Evolutionary conservation across 148 eudicot species (phyloP), one percentile per base, ranked within the genome.

Genomic region (Talinum fruticosum): DNA sequence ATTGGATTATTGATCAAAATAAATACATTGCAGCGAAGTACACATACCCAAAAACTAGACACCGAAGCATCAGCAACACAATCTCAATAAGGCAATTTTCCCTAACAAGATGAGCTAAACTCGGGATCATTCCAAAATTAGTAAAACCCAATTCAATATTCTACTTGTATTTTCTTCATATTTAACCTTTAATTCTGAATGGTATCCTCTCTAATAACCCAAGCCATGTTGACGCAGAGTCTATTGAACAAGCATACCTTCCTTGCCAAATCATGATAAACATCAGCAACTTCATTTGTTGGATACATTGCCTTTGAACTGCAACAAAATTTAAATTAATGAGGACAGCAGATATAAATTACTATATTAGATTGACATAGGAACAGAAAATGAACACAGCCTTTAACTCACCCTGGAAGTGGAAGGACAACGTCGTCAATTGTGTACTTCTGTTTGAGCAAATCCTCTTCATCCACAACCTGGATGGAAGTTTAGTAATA

Each of bases 251-350:
- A 36, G 66, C 79, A 41, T 86, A 88, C 98, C 99, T 92, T 91
- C 66, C 78, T 78, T 59, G 99, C 97, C 83, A 95, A 82, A 72
- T 90, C 92, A 82, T 87, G 93, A 87, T 86, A 93, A 77, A 87
- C 75, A 77, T 91, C 72, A 64, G 90, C 89, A 76, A 89, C 85
- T 78, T 85, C 93, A 83, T 95, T 95, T 67, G 69, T 47, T 33
- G 99, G 97, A 87, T 85, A 95, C 33, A 82, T 82, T 74, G 85
- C 88, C 87, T 91, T 90, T 51, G 99, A 91, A 80, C 98, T 95
- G 97, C 73, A 51, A 81, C 29, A 76, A 74, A 34, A 10, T 29
- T 35, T 66, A 37, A 66, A 66, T 75, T 62, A 72, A 68, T 35
- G 1, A 15, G 45, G 51, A 71, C 61, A 75, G 33, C 51, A 69